Percentiles rank a stretch among this genome's conserved stretches.
These are phyloP conservation scores for Pistacia vera DNA, from an alignment of 345 rosid species.

Conservation along the genomic window DNA sequence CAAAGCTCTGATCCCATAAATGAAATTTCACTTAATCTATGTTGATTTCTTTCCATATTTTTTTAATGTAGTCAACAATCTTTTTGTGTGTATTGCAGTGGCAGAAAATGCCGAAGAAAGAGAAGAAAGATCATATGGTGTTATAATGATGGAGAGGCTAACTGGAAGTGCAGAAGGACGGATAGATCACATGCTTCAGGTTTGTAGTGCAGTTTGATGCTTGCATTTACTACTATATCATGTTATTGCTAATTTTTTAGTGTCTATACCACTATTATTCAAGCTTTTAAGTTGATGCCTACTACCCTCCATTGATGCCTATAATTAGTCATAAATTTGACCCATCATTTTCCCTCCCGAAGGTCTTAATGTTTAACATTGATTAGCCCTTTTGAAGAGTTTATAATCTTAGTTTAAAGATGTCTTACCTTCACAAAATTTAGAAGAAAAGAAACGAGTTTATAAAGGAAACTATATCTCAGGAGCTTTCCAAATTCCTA, in stretches of 20 bases:
- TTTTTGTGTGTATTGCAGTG: constrained; percentile 31
- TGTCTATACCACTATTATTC: neutral
- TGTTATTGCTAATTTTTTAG: neutral
- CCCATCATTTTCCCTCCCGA: neutral
- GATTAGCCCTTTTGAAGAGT: neutral
- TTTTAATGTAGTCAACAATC: neutral
- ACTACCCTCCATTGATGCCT: neutral
- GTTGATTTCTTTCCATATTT: neutral
- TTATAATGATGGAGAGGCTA: constrained; percentile 79
- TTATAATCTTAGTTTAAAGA: neutral
- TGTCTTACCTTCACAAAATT: neutral
- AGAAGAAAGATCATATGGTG: constrained; percentile 73
- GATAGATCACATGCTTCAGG: constrained; percentile 93
- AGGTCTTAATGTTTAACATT: neutral
- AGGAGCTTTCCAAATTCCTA: too few species aligned
- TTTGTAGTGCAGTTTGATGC: constrained; percentile 29
- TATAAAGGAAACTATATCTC: too few species aligned
- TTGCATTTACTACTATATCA: constrained; percentile 5
- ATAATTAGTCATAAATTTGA: neutral
- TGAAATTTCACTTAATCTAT: neutral
- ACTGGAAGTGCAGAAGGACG: constrained; percentile 84
- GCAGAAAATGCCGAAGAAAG: constrained; percentile 46
- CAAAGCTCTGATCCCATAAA: neutral
- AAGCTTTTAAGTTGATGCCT: neutral
- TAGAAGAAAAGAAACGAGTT: neutral